Evolutionary conservation across 192 early-diverging fungal species (phyloP), one percentile per base, ranked within the genome.

Genomic region (Backusella circina): DNA sequence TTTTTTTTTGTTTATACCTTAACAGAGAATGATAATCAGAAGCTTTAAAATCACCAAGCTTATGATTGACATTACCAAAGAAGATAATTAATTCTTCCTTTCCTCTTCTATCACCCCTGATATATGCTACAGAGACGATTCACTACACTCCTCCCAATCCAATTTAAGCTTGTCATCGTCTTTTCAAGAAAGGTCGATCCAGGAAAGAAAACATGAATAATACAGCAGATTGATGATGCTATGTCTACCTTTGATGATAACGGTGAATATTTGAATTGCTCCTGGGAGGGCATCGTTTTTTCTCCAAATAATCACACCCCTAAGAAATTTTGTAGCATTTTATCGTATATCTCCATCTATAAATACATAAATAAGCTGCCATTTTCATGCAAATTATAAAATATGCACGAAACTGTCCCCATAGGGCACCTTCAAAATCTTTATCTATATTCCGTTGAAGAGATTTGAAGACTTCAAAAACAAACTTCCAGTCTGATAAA

Each of bases 111-210:
- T 69, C 9, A 67, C 65, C 16, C 67, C 36, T 69, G 67, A 41
- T 38, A 69, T 69, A 69, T 37, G 67, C 67, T 69, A 67, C 15
- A 35, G 65, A 67, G 65, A 67, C 65, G 32, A 67, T 67, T 67
- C 65, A 67, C 65, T 28, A 69, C 67, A 69, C 67, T 69, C 67
- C 67, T 69, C 37, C n/a, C 67, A 69, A 41, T 69, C 67, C 67
- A 69, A 38, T 41, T 41, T n/a, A 36, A 69, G 67, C 67, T 69
- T 32, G 32, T 67, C 65, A 67, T 41, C 37, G 37, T 69, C 67
- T 69, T 69, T 21, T 39, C 36, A 69, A 69, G 67, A 69, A 69
- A n/a, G 37, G 67, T 41, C 37, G 67, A 61, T 21, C 57, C 57
- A n/a, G n/a, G n/a, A n/a, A n/a, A n/a, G n/a, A n/a, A n/a, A n/a